These are phyloP conservation scores for Tricholoma matsutake DNA, from an alignment of 768 basidiomycete genomes.

Conservation along the genomic window DNA sequence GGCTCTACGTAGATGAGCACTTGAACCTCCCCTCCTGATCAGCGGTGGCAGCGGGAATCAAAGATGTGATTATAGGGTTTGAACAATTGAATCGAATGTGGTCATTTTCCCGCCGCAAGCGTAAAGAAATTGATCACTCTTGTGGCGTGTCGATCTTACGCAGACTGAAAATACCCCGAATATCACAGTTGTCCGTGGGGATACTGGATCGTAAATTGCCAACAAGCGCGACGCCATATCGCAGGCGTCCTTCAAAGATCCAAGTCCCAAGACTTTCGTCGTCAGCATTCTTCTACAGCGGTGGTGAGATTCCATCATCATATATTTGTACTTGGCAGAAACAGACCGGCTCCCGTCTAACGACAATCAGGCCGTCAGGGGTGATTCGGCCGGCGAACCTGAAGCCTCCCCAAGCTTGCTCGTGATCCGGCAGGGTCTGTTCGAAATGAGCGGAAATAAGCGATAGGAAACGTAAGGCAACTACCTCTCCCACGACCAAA, in stretches of 20 bases:
- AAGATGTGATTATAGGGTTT: neutral
- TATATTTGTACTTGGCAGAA: neutral
- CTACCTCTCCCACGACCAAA: constrained; percentile 41
- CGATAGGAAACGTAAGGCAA: constrained; percentile 10
- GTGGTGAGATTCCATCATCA: constrained; percentile 3
- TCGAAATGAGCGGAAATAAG: constrained; percentile 3
- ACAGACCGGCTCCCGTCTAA: constrained; percentile 59
- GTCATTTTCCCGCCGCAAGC: neutral
- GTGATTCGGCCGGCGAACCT: constrained; percentile 56
- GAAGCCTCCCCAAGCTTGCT: constrained; percentile 66
- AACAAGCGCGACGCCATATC: constrained; percentile 45
- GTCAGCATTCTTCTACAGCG: constrained; percentile 36
- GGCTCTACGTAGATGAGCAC: neutral
- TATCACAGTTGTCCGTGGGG: constrained; percentile 27
- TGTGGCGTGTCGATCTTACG: constrained; percentile 31
- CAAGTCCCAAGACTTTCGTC: constrained; percentile 43
- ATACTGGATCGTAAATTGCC: constrained; percentile 50
- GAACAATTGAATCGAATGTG: neutral
- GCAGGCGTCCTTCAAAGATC: constrained; percentile 57
- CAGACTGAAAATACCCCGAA: constrained; percentile 59
- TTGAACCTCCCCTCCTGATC: neutral
- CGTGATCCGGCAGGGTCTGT: constrained; percentile 53
- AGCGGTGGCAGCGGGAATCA: neutral
- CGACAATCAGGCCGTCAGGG: constrained; percentile 54
- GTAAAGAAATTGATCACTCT: constrained; percentile 4